Percentiles rank a stretch among this genome's conserved stretches.
Conservation (phyloP, 306 rosid genomes). For the Geum urbanum region DNA sequence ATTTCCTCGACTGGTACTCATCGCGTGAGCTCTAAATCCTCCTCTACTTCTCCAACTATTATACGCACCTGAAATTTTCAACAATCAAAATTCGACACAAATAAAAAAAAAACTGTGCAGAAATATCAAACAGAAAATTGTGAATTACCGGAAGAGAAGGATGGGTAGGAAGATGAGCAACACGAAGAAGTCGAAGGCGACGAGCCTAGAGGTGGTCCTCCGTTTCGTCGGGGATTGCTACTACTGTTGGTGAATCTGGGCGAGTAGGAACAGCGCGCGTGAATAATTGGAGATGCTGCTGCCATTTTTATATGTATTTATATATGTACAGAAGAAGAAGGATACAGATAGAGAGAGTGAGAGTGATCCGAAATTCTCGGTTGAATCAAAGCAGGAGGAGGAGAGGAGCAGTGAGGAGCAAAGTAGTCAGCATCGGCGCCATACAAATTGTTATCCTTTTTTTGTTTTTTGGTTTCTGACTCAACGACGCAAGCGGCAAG, state of each 20-base stretch:
- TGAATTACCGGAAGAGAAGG: slow-evolving; percentile 33
- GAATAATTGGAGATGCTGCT: slow-evolving; percentile 37
- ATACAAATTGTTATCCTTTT: background rate
- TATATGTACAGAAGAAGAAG: background rate
- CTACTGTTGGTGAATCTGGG: slow-evolving; percentile 19
- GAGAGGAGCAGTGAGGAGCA: no score
- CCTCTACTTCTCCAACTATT: slow-evolving; percentile 53
- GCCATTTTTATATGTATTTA: slow-evolving; percentile 31
- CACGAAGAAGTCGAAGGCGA: slow-evolving; percentile 21
- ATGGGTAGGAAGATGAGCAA: slow-evolving; percentile 23
- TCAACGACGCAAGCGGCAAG: no score
- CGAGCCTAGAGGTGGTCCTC: slow-evolving; percentile 12
- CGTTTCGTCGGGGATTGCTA: slow-evolving; percentile 19
- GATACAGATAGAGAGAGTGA: background rate
- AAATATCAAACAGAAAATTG: no score
- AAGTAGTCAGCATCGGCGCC: slow-evolving; percentile 28
- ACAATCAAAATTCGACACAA: background rate
- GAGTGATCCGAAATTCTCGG: slow-evolving; percentile 26
- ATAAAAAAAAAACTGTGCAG: background rate
- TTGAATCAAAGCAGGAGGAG: slow-evolving; percentile 18
- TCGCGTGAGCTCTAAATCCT: slow-evolving; percentile 51
- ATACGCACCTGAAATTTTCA: slow-evolving; percentile 36
- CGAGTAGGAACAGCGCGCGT: slow-evolving; percentile 37
- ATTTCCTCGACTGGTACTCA: slow-evolving; percentile 51
- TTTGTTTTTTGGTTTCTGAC: slow-evolving; percentile 3